Evolutionary conservation across 495 filamentous ascomycete species (phyloP).

Genomic region (Neurospora intermedia): DNA sequence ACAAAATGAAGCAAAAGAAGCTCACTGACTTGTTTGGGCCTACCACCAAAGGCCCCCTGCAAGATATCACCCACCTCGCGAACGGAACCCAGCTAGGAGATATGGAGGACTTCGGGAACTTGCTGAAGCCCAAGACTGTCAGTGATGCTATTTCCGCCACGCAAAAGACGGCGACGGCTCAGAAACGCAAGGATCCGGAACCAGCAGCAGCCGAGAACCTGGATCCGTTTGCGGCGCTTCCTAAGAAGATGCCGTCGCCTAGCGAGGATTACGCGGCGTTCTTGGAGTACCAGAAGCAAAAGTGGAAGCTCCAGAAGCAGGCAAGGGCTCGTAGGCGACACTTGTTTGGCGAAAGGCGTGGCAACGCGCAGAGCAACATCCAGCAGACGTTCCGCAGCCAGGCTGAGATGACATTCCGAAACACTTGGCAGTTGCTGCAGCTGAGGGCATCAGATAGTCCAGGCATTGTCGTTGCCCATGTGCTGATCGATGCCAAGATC

Average conservation of each 20-base stretch:
- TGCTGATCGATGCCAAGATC: slow-evolving; percentile 86
- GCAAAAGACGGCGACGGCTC: slow-evolving; percentile 32
- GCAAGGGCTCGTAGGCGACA: slow-evolving; percentile 79
- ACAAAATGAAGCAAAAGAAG: slow-evolving; percentile 96
- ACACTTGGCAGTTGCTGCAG: slow-evolving; percentile 91
- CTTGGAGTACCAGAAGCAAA: slow-evolving; percentile 92
- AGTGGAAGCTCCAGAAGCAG: slow-evolving; percentile 97
- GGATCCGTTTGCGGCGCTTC: slow-evolving; percentile 78
- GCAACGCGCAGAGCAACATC: slow-evolving; percentile 60
- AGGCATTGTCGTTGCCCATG: slow-evolving; percentile 78
- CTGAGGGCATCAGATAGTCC: slow-evolving; percentile 68
- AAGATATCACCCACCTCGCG: slow-evolving; percentile 60
- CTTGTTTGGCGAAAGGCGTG: slow-evolving; percentile 76
- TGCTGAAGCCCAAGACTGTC: slow-evolving; percentile 61
- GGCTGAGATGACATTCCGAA: slow-evolving; percentile 77
- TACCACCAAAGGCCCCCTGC: slow-evolving; percentile 51
- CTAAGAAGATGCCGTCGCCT: slow-evolving; percentile 74
- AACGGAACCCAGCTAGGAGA: slow-evolving; percentile 46
- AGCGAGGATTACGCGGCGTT: slow-evolving; percentile 83
- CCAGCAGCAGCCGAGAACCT: slow-evolving; percentile 43
- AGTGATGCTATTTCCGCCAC: slow-evolving; percentile 42
- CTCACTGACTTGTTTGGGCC: slow-evolving; percentile 84
- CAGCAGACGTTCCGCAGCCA: slow-evolving; percentile 84
- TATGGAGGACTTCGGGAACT: slow-evolving; percentile 74
- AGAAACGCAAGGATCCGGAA: slow-evolving; percentile 77